Evolutionary conservation across 2,329 filamentous ascomycete species (phyloP).

Genomic region (Aspergillus amoenus): DNA sequence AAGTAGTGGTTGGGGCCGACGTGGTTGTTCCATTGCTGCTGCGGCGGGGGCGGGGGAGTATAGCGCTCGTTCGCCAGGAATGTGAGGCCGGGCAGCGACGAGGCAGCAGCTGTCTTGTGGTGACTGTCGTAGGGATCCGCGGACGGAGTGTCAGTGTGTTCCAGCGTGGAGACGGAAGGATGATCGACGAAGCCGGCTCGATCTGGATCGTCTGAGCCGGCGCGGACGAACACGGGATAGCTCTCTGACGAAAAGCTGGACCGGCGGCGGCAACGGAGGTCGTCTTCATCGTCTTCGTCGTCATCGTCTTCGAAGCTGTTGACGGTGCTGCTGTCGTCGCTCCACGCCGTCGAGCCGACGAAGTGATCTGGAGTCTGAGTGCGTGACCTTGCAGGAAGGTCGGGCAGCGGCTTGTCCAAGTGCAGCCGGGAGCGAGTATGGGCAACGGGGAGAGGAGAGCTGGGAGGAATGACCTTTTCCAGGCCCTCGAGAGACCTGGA

Average conservation of each 20-base stretch:
- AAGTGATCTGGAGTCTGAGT: neutral
- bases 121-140: slow-evolving; percentile 8
- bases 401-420: slow-evolving; percentile 34
- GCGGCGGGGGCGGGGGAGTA: slow-evolving; percentile 16
- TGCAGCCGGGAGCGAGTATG: slow-evolving; percentile 21
- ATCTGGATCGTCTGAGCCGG: slow-evolving; percentile 31
- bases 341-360: slow-evolving; percentile 29
- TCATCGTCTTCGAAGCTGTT: slow-evolving; percentile 20
- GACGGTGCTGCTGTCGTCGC: slow-evolving; percentile 28
- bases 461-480: slow-evolving; percentile 36
- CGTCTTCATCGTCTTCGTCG: slow-evolving; percentile 6
- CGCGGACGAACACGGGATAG: slow-evolving; percentile 33
- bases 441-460: slow-evolving; percentile 1
- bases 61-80: slow-evolving; percentile 26
- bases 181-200: slow-evolving; percentile 27
- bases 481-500: slow-evolving; percentile 39
- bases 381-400: slow-evolving; percentile 29
- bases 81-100: neutral
- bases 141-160: neutral
- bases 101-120: neutral
- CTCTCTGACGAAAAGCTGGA: slow-evolving; percentile 27
- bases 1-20: slow-evolving; percentile 37
- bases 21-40: slow-evolving; percentile 21
- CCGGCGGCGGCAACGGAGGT: slow-evolving; percentile 4
- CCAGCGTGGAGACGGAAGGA: slow-evolving; percentile 19